These are phyloP conservation scores for Diaporthe vexans DNA, from an alignment of 2,329 filamentous ascomycete genomes.

Conservation along the genomic window DNA sequence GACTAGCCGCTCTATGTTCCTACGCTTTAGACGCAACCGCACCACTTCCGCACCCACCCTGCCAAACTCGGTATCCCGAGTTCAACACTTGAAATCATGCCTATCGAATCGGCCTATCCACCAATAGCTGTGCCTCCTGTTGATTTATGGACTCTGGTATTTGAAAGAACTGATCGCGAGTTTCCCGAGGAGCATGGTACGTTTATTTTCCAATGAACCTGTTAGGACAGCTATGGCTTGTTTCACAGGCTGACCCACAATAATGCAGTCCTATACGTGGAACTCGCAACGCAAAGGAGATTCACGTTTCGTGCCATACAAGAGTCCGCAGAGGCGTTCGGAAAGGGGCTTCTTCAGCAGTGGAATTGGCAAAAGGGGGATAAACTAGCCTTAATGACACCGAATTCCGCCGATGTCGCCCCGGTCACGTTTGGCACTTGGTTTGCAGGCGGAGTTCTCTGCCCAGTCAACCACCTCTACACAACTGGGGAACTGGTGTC, in stretches of 20 bases:
- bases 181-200: slow-evolving; percentile 11
- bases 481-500: neutral
- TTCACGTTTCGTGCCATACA: slow-evolving; percentile 8
- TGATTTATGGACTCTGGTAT: neutral
- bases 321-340: neutral
- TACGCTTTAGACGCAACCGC: neutral
- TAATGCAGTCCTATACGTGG: slow-evolving; percentile 13
- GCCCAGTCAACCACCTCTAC: neutral
- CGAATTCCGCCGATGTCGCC: neutral
- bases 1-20: neutral
- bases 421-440: neutral
- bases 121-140: neutral
- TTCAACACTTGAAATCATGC: slow-evolving; percentile 5
- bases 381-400: slow-evolving; percentile 8
- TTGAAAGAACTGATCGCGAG: neutral
- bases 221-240: neutral
- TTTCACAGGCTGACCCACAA: neutral
- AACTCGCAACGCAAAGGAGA: neutral
- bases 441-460: slow-evolving; percentile 17
- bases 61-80: neutral
- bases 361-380: slow-evolving; percentile 6
- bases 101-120: slow-evolving; percentile 8
- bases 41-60: slow-evolving; percentile 4
- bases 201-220: neutral
- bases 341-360: neutral